phyloP scores from a whole-genome alignment of 345 rosid species.

The Linum tenue region DNA sequence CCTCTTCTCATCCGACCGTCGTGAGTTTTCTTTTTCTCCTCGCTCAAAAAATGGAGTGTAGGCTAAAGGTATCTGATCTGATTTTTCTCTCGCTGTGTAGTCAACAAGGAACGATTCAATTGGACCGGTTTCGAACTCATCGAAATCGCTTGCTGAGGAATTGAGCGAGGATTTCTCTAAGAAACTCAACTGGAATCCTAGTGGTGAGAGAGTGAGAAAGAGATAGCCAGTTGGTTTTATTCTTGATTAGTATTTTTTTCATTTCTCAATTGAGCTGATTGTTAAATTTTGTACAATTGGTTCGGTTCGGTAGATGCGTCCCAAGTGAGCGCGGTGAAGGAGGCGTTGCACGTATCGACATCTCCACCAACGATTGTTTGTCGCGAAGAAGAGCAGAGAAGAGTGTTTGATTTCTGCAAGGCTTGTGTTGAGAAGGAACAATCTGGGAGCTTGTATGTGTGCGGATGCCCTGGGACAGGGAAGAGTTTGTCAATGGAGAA shows the following conservation, averaged over 20 bases:
- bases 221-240: not conserved
- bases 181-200: constrained; percentile 51
- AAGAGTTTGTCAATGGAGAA: constrained; percentile 73
- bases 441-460: constrained; percentile 68
- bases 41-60: not conserved
- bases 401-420: constrained; percentile 61
- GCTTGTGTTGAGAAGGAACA: constrained; percentile 44
- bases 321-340: constrained; percentile 60
- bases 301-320: constrained; percentile 32
- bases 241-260: not conserved
- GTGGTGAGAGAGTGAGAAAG: constrained; percentile 28
- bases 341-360: constrained; percentile 68
- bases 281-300: not conserved
- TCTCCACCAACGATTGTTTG: constrained; percentile 53
- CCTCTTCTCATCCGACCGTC: not conserved
- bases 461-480: constrained; percentile 90
- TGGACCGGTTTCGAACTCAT: not conserved
- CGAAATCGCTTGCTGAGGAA: constrained; percentile 21
- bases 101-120: not conserved
- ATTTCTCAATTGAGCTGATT: not conserved
- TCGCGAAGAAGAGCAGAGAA: constrained; percentile 66
- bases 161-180: constrained; percentile 18
- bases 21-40: not conserved
- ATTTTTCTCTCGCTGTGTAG: not conserved
- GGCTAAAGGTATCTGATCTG: not conserved